These are phyloP conservation scores for Vigna mungo DNA, from an alignment of 306 rosid genomes.

Conservation along the genomic window DNA sequence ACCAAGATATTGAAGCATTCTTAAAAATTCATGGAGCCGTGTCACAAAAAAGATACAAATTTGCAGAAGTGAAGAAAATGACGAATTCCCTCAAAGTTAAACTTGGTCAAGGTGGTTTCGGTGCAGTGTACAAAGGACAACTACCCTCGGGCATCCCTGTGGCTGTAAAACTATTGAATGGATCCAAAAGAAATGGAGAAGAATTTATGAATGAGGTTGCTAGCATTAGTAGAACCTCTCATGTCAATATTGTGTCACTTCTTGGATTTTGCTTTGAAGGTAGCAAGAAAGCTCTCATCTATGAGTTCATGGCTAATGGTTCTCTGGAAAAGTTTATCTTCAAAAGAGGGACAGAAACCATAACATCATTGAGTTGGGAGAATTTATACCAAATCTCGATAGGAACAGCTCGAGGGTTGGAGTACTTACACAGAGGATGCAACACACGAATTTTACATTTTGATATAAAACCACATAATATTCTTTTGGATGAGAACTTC, in stretches of 20 bases:
- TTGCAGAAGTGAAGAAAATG: constrained; percentile 45
- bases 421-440: constrained; percentile 59
- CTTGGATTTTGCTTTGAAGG: constrained; percentile 60
- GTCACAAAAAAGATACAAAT: constrained; percentile 41
- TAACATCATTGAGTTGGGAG: constrained; percentile 46
- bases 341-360: constrained; percentile 13
- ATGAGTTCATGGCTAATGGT: constrained; percentile 53
- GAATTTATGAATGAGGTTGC: constrained; percentile 50
- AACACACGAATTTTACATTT: constrained; percentile 54
- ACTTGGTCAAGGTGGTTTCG: constrained; percentile 63
- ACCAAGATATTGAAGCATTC: constrained; percentile 39
- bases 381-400: constrained; percentile 36
- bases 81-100: constrained; percentile 51
- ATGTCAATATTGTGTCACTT: constrained; percentile 52
- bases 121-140: too few species aligned
- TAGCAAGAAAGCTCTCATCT: constrained; percentile 10
- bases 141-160: constrained; percentile 1
- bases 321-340: constrained; percentile 56
- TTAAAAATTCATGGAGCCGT: constrained; percentile 40
- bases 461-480: constrained; percentile 60
- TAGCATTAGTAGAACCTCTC: constrained; percentile 2
- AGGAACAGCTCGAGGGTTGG: constrained; percentile 56
- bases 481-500: constrained; percentile 55
- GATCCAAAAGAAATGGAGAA: constrained; percentile 50
- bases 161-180: constrained; percentile 54